Evolutionary conservation across 2,329 filamentous ascomycete species (phyloP).

Genomic region (Talaromyces sp.): DNA sequence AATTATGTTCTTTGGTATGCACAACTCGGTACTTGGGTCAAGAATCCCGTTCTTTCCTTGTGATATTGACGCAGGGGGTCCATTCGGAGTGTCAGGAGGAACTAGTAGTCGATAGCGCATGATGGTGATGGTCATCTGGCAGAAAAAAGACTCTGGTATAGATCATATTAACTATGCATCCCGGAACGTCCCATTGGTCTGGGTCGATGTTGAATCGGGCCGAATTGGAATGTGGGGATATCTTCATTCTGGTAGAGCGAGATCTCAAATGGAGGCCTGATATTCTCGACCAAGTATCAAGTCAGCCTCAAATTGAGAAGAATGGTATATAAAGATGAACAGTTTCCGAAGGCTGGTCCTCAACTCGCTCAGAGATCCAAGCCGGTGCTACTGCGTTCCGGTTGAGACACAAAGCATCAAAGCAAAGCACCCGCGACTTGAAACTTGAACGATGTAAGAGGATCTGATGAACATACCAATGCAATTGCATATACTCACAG

Average conservation of each 20-base stretch:
- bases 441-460: not conserved
- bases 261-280: not conserved
- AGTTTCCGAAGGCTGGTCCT: not conserved
- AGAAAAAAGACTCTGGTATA: not conserved
- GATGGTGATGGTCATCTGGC: not conserved
- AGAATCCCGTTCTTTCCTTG: not conserved
- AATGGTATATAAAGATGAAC: not conserved
- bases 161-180: not conserved
- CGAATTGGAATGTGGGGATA: conserved; percentile 5
- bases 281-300: not conserved
- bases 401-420: not conserved
- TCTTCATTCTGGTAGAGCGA: not conserved
- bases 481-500: not conserved
- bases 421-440: not conserved
- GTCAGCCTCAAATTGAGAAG: not conserved
- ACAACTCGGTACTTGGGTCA: not conserved
- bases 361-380: not conserved
- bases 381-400: not conserved
- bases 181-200: not conserved
- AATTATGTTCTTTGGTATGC: not conserved
- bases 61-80: not conserved
- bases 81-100: not conserved
- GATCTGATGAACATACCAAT: not conserved
- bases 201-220: not conserved
- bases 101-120: not conserved